These are phyloP conservation scores for Xylaria castorea DNA, from an alignment of 495 filamentous ascomycete species.

Conservation along the genomic window DNA sequence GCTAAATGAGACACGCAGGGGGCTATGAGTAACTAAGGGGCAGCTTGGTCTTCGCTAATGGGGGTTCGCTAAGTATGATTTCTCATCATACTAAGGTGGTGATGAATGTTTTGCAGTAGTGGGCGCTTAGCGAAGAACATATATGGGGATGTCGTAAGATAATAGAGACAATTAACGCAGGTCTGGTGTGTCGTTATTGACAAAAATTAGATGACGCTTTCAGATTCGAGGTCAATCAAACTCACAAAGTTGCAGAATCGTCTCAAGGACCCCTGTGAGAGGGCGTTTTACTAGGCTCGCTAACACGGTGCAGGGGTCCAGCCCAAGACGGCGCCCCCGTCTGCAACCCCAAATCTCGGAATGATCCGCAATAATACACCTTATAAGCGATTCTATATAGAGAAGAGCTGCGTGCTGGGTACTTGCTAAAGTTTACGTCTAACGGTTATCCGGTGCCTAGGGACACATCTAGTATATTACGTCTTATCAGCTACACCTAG, in stretches of 20 bases:
- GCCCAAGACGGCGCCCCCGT: not conserved
- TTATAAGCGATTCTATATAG: not conserved
- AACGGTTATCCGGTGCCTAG: not conserved
- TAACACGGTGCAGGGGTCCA: slow-evolving; percentile 5
- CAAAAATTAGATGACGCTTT: not conserved
- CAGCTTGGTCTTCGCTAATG: not conserved
- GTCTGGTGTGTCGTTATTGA: not conserved
- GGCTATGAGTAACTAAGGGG: not conserved
- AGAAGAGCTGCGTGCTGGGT: not conserved
- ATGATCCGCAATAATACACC: not conserved
- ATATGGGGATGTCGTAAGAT: slow-evolving; percentile 3
- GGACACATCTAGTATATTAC: not conserved
- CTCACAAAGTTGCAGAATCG: slow-evolving; percentile 34
- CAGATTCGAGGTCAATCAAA: slow-evolving; percentile 33
- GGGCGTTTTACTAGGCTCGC: slow-evolving; percentile 33
- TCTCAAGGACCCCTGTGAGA: slow-evolving; percentile 34
- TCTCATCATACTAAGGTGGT: not conserved
- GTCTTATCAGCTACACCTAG: not conserved
- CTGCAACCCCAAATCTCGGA: slow-evolving; percentile 14
- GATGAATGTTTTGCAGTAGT: not conserved
- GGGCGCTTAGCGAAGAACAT: not conserved
- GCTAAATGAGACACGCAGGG: not conserved
- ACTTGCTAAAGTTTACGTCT: not conserved
- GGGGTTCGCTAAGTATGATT: not conserved
- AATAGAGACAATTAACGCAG: not conserved